These are phyloP conservation scores for Aspergillus heteromorphus DNA, from an alignment of 495 filamentous ascomycete genomes.

Conservation along the genomic window DNA sequence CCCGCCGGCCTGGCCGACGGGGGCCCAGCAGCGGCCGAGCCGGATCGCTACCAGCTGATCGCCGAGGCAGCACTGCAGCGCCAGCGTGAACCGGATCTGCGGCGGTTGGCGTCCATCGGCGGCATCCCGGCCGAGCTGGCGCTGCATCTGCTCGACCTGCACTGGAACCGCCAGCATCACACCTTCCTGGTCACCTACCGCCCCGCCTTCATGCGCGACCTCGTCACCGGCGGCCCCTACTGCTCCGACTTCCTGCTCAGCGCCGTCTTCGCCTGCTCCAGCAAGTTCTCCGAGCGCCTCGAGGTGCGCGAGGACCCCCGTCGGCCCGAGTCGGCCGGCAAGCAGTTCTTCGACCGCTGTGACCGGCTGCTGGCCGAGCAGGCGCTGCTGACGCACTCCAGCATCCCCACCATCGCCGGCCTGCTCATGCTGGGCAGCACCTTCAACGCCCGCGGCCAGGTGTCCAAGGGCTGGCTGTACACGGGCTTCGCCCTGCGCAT, in stretches of 20 bases:
- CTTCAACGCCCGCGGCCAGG: slow-evolving; percentile 19
- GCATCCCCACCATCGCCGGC: slow-evolving; percentile 22
- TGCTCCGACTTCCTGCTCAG: slow-evolving; percentile 33
- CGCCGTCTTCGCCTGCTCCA: slow-evolving; percentile 31
- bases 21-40: background rate
- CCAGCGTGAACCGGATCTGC: slow-evolving; percentile 8
- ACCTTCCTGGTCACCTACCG: slow-evolving; percentile 32
- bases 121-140: slow-evolving; percentile 18
- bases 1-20: background rate
- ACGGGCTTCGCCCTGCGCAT: slow-evolving; percentile 28
- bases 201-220: slow-evolving; percentile 34
- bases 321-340: slow-evolving; percentile 20
- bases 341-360: slow-evolving; percentile 23
- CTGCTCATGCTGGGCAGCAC: slow-evolving; percentile 21
- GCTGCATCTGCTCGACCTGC: slow-evolving; percentile 23
- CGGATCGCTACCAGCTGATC: slow-evolving; percentile 8
- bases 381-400: slow-evolving; percentile 12
- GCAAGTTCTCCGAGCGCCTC: slow-evolving; percentile 22
- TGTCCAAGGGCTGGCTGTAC: slow-evolving; percentile 29
- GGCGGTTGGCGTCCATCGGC: background rate
- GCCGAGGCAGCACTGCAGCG: slow-evolving; percentile 11
- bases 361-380: slow-evolving; percentile 17
- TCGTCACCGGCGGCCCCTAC: slow-evolving; percentile 29
- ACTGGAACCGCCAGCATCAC: slow-evolving; percentile 33
- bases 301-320: slow-evolving; percentile 28